Evolutionary conservation across 768 basidiomycete genomes (phyloP).

Genomic region (Pulveroboletus sp.): DNA sequence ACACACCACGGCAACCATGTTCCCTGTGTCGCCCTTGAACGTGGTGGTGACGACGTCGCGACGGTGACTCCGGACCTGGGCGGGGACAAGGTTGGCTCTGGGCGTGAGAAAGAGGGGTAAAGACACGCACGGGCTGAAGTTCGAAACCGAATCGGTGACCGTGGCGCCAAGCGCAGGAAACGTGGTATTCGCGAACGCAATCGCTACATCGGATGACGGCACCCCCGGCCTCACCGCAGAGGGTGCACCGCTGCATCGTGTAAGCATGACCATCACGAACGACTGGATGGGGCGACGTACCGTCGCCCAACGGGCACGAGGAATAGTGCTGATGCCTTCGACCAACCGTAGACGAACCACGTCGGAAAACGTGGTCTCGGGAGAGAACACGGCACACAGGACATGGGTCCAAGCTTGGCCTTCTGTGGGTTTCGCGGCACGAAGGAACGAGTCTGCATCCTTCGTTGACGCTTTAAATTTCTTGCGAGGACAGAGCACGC

Average conservation of each 20-base stretch:
- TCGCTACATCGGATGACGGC: constrained; percentile 82
- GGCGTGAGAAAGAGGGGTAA: neutral
- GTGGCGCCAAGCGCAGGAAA: constrained; percentile 85
- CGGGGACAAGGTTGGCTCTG: neutral
- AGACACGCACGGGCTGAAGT: constrained; percentile 64
- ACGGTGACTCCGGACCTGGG: constrained; percentile 72
- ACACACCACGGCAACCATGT: constrained; percentile 71
- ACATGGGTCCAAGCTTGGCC: constrained; percentile 92
- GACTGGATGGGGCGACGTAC: constrained; percentile 41
- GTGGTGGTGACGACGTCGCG: constrained; percentile 63
- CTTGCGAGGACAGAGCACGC: constrained; percentile 73
- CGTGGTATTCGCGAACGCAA: constrained; percentile 77
- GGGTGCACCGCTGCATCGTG: constrained; percentile 55
- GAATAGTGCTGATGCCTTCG: constrained; percentile 79
- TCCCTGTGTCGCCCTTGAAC: constrained; percentile 76
- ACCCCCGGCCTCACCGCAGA: constrained; percentile 72
- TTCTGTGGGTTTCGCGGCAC: constrained; percentile 86
- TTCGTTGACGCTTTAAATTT: constrained; percentile 37
- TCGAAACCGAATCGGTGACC: constrained; percentile 91
- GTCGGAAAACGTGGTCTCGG: constrained; percentile 81
- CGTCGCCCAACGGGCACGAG: constrained; percentile 65
- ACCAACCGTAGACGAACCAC: constrained; percentile 68
- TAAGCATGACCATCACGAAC: constrained; percentile 6
- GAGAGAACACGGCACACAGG: constrained; percentile 82
- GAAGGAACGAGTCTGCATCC: constrained; percentile 59